Evolutionary conservation across 495 filamentous ascomycete genomes (phyloP), one percentile per base, ranked within the genome.

Genomic region (Talaromyces borbonicus): DNA sequence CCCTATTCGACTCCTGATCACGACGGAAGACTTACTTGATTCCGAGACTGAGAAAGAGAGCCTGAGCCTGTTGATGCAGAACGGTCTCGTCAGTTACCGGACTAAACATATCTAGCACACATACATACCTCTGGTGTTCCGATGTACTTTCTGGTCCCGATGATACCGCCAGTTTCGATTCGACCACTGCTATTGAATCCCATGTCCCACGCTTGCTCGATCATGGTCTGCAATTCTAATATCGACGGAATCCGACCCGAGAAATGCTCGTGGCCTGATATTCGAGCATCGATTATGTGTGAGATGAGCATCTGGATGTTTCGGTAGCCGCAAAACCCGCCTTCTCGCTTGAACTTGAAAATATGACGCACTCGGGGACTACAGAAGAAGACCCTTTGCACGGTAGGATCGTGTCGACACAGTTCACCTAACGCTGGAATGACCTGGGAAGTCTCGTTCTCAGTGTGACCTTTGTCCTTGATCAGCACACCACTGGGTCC

Each of bases 321-420:
- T 8, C 92, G 74, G 56, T 96, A 98, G n/a, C 92, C 92, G 63
- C 92, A 98, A 64, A 97, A 98, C 1, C 87, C 87, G 26, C 90
- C 84, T 62, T 95, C 89, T 27, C 69, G 75, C 8, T 72, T 71
- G 29, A 95, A 69, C 53, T 95, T 95, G 38, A 81, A 83, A 14
- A 98, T 74, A 57, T 96, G 90, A 29, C 78, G 75, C 1, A 86
- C 83, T 22, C 67, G 70, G 5, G 85, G 74, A 51, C 87, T 78
- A 59, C 92, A 97, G 23, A 94, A 61, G 53, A 86, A 95, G 3
- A 85, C 85, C 46, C 78, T 75, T 26, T 74, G 63, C 12, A 85
- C 78, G 9, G 70, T 61, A 3, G 57, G 52, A 52, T 87, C 88
- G 31, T 80, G 72, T 32, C 82, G 72, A 19, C 87, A 83, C 9